phyloP scores from a whole-genome alignment of 1,284 basidiomycete species.

The Ganoderma boninense region DNA sequence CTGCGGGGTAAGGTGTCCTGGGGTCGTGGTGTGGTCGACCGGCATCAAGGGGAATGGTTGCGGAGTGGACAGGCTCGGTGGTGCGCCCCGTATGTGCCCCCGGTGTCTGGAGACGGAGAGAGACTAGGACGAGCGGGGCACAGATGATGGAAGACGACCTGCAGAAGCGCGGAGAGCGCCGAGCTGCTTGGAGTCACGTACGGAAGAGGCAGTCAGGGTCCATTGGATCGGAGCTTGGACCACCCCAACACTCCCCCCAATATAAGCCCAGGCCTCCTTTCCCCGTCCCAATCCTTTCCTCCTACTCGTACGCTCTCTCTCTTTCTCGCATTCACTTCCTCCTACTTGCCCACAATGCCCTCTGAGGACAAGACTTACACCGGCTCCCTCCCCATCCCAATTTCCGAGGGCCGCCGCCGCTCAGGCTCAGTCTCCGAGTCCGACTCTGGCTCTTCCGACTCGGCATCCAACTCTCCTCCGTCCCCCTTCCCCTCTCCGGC shows the following conservation, averaged over 20 bases:
- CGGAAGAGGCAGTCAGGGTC: slow-evolving; percentile 22
- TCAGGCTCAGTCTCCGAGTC: slow-evolving; percentile 63
- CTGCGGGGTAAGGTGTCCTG: slow-evolving; percentile 9
- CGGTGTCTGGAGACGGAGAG: neutral
- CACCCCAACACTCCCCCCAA: slow-evolving; percentile 11
- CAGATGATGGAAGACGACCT: neutral
- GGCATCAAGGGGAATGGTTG: neutral
- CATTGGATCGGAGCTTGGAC: slow-evolving; percentile 31
- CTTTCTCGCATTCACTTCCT: neutral
- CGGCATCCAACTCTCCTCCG: slow-evolving; percentile 53
- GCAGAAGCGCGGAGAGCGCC: slow-evolving; percentile 13
- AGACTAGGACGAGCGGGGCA: neutral
- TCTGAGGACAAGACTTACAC: slow-evolving; percentile 34
- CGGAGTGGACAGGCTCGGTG: slow-evolving; percentile 11
- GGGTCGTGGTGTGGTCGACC: slow-evolving; percentile 8
- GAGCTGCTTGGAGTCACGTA: slow-evolving; percentile 21
- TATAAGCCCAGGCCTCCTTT: slow-evolving; percentile 24
- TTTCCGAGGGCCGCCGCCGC: slow-evolving; percentile 50
- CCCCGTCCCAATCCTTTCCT: slow-evolving; percentile 14
- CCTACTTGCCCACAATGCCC: slow-evolving; percentile 28
- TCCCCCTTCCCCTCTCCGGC: slow-evolving; percentile 56
- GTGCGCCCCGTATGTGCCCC: neutral
- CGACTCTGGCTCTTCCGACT: slow-evolving; percentile 46
- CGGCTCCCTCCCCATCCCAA: slow-evolving; percentile 75
- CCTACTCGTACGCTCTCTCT: slow-evolving; percentile 16